Evolutionary conservation across 805 yeast species (phyloP).

Genomic region (Saccharomycopsis synnaedendra): DNA sequence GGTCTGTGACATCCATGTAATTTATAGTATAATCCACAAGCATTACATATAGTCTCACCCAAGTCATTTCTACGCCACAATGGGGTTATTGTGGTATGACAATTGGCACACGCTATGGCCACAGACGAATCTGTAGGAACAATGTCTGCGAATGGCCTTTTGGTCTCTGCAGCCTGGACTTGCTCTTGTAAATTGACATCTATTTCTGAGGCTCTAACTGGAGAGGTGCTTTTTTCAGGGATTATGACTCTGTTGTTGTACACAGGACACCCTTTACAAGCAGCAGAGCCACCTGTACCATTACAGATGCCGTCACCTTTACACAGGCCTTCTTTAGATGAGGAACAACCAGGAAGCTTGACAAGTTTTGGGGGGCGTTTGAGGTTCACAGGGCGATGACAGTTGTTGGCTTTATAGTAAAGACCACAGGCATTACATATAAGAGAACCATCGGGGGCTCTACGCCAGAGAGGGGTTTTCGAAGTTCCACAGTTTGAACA

Average conservation of each 20-base stretch:
- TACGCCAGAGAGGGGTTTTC: conserved; percentile 48
- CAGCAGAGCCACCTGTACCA: conserved; percentile 77
- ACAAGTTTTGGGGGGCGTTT: conserved; percentile 15
- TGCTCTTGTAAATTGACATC: conserved; percentile 8
- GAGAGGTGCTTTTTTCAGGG: conserved; percentile 1
- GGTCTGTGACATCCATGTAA: conserved; percentile 75
- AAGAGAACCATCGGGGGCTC: conserved; percentile 44
- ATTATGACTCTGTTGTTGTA: conserved; percentile 55
- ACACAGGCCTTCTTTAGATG: conserved; percentile 19
- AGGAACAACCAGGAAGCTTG: conserved; percentile 22
- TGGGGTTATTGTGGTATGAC: conserved; percentile 79
- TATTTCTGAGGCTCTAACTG: neutral
- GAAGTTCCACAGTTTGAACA: conserved; percentile 47
- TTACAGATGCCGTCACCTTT: conserved; percentile 46
- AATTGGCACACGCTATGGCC: conserved; percentile 72
- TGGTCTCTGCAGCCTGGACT: neutral
- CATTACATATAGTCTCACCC: conserved; percentile 81
- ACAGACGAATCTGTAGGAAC: conserved; percentile 26
- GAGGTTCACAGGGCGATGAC: conserved; percentile 28
- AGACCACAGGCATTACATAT: conserved; percentile 53
- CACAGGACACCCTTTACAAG: conserved; percentile 79
- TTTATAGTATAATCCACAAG: conserved; percentile 71
- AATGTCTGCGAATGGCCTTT: neutral
- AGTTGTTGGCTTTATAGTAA: conserved; percentile 38
- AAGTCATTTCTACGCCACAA: conserved; percentile 75